These are phyloP conservation scores for Dothideomycetes sp. DNA, from an alignment of 2,329 filamentous ascomycete genomes.

Conservation along the genomic window DNA sequence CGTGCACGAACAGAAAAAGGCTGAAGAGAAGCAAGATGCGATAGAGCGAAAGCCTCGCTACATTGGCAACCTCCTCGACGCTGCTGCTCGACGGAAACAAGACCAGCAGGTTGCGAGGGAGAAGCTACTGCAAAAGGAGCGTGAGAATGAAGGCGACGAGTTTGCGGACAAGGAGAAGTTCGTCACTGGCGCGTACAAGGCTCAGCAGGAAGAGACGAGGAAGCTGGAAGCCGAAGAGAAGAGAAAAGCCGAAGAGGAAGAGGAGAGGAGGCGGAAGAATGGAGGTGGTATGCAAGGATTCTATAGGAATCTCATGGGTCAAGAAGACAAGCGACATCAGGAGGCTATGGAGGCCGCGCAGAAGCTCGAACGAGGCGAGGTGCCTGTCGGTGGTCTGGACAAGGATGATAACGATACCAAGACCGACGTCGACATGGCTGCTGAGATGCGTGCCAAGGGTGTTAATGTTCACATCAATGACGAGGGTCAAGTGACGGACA, in stretches of 20 bases:
- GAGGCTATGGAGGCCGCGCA: slow-evolving; percentile 58
- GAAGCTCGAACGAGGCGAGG: slow-evolving; percentile 22
- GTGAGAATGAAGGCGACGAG: slow-evolving; percentile 70
- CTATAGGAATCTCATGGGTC: slow-evolving; percentile 62
- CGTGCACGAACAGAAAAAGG: slow-evolving; percentile 43
- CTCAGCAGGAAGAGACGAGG: slow-evolving; percentile 66
- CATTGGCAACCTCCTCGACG: slow-evolving; percentile 62
- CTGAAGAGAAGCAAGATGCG: slow-evolving; percentile 41
- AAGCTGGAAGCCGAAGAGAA: slow-evolving; percentile 62
- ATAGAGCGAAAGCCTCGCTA: slow-evolving; percentile 61
- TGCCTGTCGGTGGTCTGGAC: slow-evolving; percentile 11
- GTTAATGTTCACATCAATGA: slow-evolving; percentile 63
- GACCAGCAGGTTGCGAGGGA: slow-evolving; percentile 70
- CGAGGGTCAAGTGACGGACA: slow-evolving; percentile 73
- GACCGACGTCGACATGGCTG: slow-evolving; percentile 51
- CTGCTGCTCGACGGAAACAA: slow-evolving; percentile 65
- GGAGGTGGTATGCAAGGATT: slow-evolving; percentile 61
- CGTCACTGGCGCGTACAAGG: slow-evolving; percentile 72
- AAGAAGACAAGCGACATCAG: slow-evolving; percentile 58
- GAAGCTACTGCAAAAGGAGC: slow-evolving; percentile 66
- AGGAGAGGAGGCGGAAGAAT: slow-evolving; percentile 54
- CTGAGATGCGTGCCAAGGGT: slow-evolving; percentile 53
- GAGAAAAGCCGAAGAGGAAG: slow-evolving; percentile 51
- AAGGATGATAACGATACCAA: slow-evolving; percentile 18
- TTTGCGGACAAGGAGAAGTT: slow-evolving; percentile 78